These are phyloP conservation scores for Ananas comosus DNA, from an alignment of 176 grass and related monocot species.

Conservation along the genomic window DNA sequence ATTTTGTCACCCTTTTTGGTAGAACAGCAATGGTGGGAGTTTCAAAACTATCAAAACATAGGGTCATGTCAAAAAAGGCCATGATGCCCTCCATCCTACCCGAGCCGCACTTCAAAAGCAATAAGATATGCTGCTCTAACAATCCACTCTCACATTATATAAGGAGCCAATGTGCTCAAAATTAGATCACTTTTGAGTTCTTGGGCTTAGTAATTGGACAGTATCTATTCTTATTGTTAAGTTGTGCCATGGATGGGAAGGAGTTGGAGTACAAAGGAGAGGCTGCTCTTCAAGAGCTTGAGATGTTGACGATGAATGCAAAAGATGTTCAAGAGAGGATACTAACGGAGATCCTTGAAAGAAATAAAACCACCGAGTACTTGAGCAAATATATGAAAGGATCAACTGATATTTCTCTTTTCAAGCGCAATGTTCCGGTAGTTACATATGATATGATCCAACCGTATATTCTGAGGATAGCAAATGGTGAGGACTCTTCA, in stretches of 20 bases:
- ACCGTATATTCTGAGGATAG: constrained; percentile 52
- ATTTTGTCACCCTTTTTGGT: constrained; percentile 29
- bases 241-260: constrained; percentile 39
- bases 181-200: constrained; percentile 26
- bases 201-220: constrained; percentile 20
- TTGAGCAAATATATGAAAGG: constrained; percentile 57
- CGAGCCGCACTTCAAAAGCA: constrained; percentile 14
- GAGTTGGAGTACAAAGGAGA: constrained; percentile 41
- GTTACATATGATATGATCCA: constrained; percentile 50
- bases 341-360: constrained; percentile 47
- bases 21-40: constrained; percentile 27
- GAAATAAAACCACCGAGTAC: constrained; percentile 61
- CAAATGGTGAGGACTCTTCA: constrained; percentile 51
- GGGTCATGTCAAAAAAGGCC: constrained; percentile 33
- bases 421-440: constrained; percentile 47
- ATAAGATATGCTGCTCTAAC: constrained; percentile 27
- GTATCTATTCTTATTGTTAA: constrained; percentile 8
- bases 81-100: constrained; percentile 23
- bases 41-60: constrained; percentile 45
- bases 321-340: constrained; percentile 49
- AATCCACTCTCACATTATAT: constrained; percentile 35
- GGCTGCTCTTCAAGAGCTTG: constrained; percentile 50
- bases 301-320: constrained; percentile 52
- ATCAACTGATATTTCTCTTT: constrained; percentile 39
- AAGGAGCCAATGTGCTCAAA: constrained; percentile 25